phyloP scores from a whole-genome alignment of 805 yeast species.

The Sugiyamaella boreocaroliniensis region DNA sequence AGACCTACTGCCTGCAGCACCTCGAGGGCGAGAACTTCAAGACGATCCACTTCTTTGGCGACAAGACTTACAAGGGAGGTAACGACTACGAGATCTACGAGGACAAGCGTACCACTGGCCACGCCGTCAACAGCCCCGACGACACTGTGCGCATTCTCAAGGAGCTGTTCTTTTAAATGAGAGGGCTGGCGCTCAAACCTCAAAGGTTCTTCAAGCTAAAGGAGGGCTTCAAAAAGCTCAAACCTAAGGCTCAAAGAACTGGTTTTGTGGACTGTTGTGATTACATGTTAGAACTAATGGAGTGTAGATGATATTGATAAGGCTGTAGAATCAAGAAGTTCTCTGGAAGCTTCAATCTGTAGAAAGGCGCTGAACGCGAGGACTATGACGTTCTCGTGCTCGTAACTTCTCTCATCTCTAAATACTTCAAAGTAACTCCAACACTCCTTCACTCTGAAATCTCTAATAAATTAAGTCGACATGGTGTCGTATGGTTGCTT shows the following conservation, averaged over 20 bases:
- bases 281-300: neutral
- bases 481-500: no score
- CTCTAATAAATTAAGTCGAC: no score
- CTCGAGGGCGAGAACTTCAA: constrained; percentile 78
- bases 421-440: no score
- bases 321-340: neutral
- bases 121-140: constrained; percentile 80
- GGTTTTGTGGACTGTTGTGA: no score
- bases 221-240: no score
- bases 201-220: no score
- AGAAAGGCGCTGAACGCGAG: no score
- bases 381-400: no score
- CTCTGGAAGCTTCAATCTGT: no score
- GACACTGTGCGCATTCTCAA: constrained; percentile 83
- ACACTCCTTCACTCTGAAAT: no score
- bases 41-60: constrained; percentile 96
- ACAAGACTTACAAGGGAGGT: constrained; percentile 93
- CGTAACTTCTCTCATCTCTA: no score
- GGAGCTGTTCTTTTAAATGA: constrained; percentile 52
- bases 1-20: constrained; percentile 95
- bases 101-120: constrained; percentile 93
- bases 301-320: neutral
- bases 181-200: neutral
- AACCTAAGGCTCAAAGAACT: no score
- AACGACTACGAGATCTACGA: constrained; percentile 95